phyloP scores from a whole-genome alignment of 805 yeast species.

The Isabelozyma gotoi region DNA sequence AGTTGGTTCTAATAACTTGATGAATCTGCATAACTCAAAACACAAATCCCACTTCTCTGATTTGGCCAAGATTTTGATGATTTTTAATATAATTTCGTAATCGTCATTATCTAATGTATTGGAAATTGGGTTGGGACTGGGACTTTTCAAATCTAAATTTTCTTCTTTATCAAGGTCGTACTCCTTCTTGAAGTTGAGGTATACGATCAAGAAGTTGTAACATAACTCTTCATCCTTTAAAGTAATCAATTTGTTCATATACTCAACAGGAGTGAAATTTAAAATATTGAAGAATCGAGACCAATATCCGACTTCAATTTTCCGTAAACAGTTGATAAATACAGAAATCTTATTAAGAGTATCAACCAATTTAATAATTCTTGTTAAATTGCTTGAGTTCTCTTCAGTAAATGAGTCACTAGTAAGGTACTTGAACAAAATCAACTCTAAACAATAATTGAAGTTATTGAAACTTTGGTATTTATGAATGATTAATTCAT shows the following conservation, averaged over 20 bases:
- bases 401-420: conserved; percentile 16
- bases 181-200: conserved; percentile 49
- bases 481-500: conserved; percentile 24
- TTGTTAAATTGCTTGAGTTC: conserved; percentile 6
- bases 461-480: conserved; percentile 44
- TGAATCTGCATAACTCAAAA: conserved; percentile 53
- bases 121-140: background rate
- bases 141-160: conserved; percentile 8
- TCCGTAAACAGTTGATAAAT: conserved; percentile 56
- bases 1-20: conserved; percentile 49
- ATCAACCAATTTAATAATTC: conserved; percentile 15
- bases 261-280: conserved; percentile 43
- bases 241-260: conserved; percentile 42
- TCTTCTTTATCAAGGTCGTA: conserved; percentile 23
- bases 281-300: conserved; percentile 42
- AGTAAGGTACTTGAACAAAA: conserved; percentile 43
- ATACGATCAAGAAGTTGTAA: conserved; percentile 52
- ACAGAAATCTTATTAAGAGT: conserved; percentile 24
- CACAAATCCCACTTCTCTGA: conserved; percentile 52
- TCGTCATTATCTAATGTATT: conserved; percentile 31
- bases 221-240: conserved; percentile 45
- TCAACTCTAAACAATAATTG: conserved; percentile 49
- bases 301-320: conserved; percentile 60
- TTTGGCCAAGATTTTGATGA: conserved; percentile 41
- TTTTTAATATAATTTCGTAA: conserved; percentile 39